Conservation (phyloP, 306 rosid species). For the Sesbania bispinosa region DNA sequence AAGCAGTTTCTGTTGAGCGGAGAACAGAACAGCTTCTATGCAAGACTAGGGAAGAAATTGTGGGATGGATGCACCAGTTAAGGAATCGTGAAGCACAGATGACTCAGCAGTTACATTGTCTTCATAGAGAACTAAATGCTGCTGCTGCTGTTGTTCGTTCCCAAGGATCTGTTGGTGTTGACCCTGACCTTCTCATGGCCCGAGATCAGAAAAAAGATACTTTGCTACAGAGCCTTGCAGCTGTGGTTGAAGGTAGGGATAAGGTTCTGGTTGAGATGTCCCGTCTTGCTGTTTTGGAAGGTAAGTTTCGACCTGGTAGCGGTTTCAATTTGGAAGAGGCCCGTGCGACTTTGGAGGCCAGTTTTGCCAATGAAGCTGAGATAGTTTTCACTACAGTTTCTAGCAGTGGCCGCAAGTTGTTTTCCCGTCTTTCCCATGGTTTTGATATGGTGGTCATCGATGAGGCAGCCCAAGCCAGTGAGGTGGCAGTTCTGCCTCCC, state of each 20-base stretch:
- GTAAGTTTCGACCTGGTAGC: constrained; percentile 78
- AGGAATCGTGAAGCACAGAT: constrained; percentile 74
- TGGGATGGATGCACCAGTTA: constrained; percentile 94
- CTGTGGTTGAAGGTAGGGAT: constrained; percentile 90
- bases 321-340: constrained; percentile 93
- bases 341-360: constrained; percentile 94
- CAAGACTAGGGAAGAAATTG: constrained; percentile 78
- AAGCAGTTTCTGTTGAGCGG: constrained; percentile 97
- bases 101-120: constrained; percentile 64
- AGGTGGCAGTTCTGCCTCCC: constrained; percentile 93
- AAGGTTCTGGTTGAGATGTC: constrained; percentile 92
- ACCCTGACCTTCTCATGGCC: constrained; percentile 88
- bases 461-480: constrained; percentile 99
- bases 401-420: constrained; percentile 96
- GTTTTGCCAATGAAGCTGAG: constrained; percentile 98
- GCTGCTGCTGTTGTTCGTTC: constrained; percentile 87
- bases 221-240: constrained; percentile 86
- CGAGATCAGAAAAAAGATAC: constrained; percentile 86
- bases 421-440: constrained; percentile 96
- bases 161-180: constrained; percentile 98
- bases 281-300: constrained; percentile 80
- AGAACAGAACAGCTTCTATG: constrained; percentile 94
- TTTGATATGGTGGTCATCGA: constrained; percentile 99
- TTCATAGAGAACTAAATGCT: constrained; percentile 88
- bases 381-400: constrained; percentile 97